A percentile compares a stretch with the other conserved stretches of the same genome.
phyloP scores from a whole-genome alignment of 345 rosid species.

The Barbarea vulgaris region DNA sequence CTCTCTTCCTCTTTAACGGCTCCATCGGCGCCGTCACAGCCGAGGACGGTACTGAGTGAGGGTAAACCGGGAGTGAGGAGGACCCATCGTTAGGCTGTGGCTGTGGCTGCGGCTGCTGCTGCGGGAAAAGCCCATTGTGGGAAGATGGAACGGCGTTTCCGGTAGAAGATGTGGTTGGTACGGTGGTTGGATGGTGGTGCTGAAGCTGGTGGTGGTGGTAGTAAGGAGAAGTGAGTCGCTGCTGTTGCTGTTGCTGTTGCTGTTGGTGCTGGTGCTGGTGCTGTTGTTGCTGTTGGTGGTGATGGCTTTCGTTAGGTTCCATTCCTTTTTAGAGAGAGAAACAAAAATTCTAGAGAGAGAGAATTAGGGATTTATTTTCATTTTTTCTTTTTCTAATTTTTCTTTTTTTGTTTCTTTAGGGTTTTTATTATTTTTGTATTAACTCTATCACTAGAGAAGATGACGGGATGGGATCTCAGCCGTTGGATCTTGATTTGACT shows the following conservation, averaged over 20 bases:
- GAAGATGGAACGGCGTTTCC: conserved; percentile 47
- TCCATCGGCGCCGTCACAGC: conserved; percentile 63
- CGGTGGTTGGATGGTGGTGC: conserved; percentile 36
- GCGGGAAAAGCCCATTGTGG: conserved; percentile 56
- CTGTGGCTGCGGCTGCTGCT: conserved; percentile 25
- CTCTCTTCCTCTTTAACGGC: conserved; percentile 75
- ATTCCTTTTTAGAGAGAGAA: conserved; percentile 45
- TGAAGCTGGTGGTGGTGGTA: conserved; percentile 29
- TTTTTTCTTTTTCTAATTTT: neutral
- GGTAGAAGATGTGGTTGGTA: conserved; percentile 40
- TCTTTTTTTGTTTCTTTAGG: conserved; percentile 7
- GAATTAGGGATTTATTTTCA: conserved; percentile 37
- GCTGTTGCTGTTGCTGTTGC: conserved; percentile 28
- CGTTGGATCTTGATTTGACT: conserved; percentile 35
- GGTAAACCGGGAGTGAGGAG: conserved; percentile 49
- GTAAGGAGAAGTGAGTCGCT: conserved; percentile 54
- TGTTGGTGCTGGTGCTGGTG: neutral
- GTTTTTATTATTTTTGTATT: conserved; percentile 11
- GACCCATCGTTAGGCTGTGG: conserved; percentile 47
- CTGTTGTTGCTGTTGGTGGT: conserved; percentile 39
- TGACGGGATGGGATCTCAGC: neutral
- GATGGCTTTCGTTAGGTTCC: conserved; percentile 68
- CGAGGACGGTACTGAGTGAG: conserved; percentile 70
- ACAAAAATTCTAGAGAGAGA: conserved; percentile 34
- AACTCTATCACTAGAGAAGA: neutral